phyloP scores from a whole-genome alignment of 768 basidiomycete genomes.

The Podaxis sp. region DNA sequence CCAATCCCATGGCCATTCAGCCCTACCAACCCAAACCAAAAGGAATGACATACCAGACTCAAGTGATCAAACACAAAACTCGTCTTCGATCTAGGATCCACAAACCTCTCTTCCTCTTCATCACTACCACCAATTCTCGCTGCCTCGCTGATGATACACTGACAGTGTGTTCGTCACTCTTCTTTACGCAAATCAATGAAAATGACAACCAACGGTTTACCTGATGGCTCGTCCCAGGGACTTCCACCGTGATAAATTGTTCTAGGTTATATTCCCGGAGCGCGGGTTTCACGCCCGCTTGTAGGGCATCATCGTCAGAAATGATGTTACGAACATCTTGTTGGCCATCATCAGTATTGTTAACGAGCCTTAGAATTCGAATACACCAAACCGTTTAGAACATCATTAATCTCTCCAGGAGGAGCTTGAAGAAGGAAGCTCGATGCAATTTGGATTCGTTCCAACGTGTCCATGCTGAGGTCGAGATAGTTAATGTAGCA shows the following conservation, averaged over 20 bases:
- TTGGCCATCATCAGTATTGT: conserved; percentile 16
- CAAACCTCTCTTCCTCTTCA: conserved; percentile 64
- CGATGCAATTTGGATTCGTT: conserved; percentile 72
- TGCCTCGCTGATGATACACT: conserved; percentile 84
- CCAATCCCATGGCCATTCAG: conserved; percentile 15
- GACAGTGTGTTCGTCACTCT: conserved; percentile 18
- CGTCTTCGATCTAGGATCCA: conserved; percentile 79
- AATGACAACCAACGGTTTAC: conserved; percentile 39
- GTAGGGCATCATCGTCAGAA: conserved; percentile 80
- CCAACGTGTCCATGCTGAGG: conserved; percentile 52
- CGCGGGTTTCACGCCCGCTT: conserved; percentile 74
- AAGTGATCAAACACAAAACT: conserved; percentile 87
- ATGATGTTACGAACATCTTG: conserved; percentile 90
- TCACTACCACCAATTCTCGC: conserved; percentile 47
- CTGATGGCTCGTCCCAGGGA: conserved; percentile 75
- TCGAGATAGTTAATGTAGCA: neutral
- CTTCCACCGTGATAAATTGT: conserved; percentile 85
- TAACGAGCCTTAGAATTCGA: neutral
- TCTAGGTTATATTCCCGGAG: conserved; percentile 83
- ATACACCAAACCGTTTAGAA: conserved; percentile 71
- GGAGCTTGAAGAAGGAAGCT: conserved; percentile 86
- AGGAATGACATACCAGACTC: conserved; percentile 56
- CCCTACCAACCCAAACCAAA: neutral
- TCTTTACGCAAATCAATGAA: conserved; percentile 17
- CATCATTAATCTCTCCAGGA: conserved; percentile 96